Percentiles rank a stretch among this genome's conserved stretches.
Evolutionary conservation across 108 stramenopile genomes (phyloP).

Genomic region (Craspedostauros australis): DNA sequence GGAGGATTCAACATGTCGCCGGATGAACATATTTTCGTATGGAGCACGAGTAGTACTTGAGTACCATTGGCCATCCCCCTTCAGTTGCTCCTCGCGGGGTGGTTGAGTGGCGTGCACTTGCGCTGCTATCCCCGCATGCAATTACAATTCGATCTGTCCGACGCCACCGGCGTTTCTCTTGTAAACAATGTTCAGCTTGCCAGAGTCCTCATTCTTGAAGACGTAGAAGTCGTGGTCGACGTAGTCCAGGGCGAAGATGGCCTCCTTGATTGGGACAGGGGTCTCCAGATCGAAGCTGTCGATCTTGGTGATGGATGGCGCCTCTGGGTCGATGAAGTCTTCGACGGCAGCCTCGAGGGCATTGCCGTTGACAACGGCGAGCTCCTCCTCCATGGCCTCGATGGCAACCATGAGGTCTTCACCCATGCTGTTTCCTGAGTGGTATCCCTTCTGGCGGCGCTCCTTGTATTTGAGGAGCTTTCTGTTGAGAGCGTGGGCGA

Average conservation of each 20-base stretch:
- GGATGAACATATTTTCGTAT: too few relatives aligned
- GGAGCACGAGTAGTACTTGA: too few relatives aligned
- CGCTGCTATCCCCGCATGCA: too few relatives aligned
- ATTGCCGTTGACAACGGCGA: conserved; percentile 4
- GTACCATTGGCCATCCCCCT: too few relatives aligned
- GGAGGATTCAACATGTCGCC: too few relatives aligned
- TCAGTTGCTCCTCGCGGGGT: too few relatives aligned
- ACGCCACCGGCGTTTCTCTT: conserved; percentile 88
- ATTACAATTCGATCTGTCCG: conserved; percentile 81
- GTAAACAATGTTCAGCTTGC: conserved; percentile 80
- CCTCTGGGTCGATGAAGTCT: conserved; percentile 62
- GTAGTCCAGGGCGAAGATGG: conserved; percentile 86
- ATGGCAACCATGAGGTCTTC: conserved; percentile 71
- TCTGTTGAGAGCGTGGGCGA: conserved; percentile 50
- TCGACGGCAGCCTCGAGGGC: conserved; percentile 20
- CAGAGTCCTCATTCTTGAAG: conserved; percentile 75
- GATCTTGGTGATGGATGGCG: conserved; percentile 69
- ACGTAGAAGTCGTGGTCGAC: conserved; percentile 92
- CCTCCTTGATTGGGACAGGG: conserved; percentile 75
- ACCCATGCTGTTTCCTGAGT: conserved; percentile 72
- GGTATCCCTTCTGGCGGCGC: conserved; percentile 71
- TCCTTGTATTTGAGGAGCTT: conserved; percentile 85
- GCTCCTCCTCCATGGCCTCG: conserved; percentile 33
- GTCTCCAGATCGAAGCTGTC: conserved; percentile 73
- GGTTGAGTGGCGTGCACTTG: too few relatives aligned